Conservation (phyloP, 176 grass and related monocot genomes). For the Oryza officinalis region DNA sequence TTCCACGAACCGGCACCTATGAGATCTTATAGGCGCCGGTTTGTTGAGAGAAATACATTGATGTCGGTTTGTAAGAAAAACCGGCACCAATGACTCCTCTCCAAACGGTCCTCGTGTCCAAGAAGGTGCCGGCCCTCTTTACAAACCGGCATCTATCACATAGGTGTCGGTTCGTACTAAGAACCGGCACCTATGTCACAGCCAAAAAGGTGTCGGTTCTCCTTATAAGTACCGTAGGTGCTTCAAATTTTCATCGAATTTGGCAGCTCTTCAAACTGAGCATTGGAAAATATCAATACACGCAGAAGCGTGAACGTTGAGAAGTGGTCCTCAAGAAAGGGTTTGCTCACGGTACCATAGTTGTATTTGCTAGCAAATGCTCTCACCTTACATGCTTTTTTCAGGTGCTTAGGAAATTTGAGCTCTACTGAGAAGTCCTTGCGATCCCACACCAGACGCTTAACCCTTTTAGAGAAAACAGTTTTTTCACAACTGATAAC, state of each 20-base stretch:
- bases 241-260: not conserved
- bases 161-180: too few relatives aligned
- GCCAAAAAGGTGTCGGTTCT: too few relatives aligned
- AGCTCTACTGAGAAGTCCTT: not conserved
- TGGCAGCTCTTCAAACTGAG: not conserved
- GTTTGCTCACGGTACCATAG: not conserved
- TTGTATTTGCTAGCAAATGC: not conserved
- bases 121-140: too few relatives aligned
- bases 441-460: not conserved
- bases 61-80: too few relatives aligned
- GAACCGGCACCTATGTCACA: too few relatives aligned
- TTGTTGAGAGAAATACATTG: too few relatives aligned
- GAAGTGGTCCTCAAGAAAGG: not conserved
- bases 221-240: conserved; percentile 9
- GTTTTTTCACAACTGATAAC: not conserved
- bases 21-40: too few relatives aligned
- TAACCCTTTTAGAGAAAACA: not conserved
- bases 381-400: not conserved
- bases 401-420: not conserved
- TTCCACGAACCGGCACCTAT: too few relatives aligned
- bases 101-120: too few relatives aligned
- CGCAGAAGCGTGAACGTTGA: not conserved
- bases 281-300: not conserved
- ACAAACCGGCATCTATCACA: too few relatives aligned
- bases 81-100: too few relatives aligned